These are phyloP conservation scores for Puccinia novopanici DNA, from an alignment of 1,284 basidiomycete species.

Conservation along the genomic window DNA sequence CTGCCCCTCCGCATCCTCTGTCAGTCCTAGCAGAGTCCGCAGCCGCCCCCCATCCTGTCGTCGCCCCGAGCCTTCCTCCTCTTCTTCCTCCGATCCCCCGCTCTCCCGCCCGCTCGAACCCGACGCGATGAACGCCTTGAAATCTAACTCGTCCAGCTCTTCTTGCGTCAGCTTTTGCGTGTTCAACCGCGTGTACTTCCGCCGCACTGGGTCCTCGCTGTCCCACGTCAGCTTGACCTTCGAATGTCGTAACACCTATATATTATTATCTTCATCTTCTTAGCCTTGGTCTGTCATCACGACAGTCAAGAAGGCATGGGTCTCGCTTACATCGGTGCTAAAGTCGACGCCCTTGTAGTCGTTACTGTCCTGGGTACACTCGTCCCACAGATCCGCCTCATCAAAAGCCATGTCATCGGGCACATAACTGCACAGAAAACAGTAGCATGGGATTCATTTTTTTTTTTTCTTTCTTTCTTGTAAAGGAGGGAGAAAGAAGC, in stretches of 20 bases:
- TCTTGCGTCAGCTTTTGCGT: constrained; percentile 64
- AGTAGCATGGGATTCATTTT: not conserved
- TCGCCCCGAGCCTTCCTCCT: not conserved
- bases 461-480: too few species aligned
- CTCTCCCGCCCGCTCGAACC: constrained; percentile 62
- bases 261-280: not conserved
- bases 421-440: constrained; percentile 69
- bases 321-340: constrained; percentile 76
- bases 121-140: constrained; percentile 74
- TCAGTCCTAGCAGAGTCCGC: constrained; percentile 10
- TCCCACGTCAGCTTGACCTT: constrained; percentile 99
- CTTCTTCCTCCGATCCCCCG: constrained; percentile 47
- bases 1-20: not conserved
- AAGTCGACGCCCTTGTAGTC: constrained; percentile 84
- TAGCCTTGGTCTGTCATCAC: not conserved
- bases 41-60: not conserved
- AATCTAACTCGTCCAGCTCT: constrained; percentile 86
- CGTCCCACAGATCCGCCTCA: constrained; percentile 75
- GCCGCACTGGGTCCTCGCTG: constrained; percentile 89
- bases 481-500: too few species aligned
- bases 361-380: constrained; percentile 60
- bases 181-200: constrained; percentile 77
- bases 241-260: constrained; percentile 95
- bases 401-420: constrained; percentile 90
- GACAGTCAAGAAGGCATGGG: not conserved